Evolutionary conservation across 345 rosid genomes (phyloP), one percentile per base, ranked within the genome.

Genomic region (Salix brachista): DNA sequence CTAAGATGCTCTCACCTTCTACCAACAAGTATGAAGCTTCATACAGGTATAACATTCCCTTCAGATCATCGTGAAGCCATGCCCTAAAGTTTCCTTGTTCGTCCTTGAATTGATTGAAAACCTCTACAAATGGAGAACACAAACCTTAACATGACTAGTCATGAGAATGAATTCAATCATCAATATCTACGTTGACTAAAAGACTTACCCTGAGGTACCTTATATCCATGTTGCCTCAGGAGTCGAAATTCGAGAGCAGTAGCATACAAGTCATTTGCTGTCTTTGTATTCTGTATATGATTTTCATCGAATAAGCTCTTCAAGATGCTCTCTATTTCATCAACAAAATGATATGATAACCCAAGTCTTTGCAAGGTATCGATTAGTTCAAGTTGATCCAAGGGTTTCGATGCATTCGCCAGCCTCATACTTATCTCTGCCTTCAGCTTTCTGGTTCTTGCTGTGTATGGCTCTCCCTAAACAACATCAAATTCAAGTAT

Each of bases 21-120:
- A 73, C 61, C 25, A 65, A 69, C 39, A 79, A 79, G 58, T 70
- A 67, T 21, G 87, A 84, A 56, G 84, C 87, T 76, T 84, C 86
- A 28, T 84, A 87, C 34, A 84, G 37, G 28, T 71, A 66, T 25
- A 87, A 81, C 75, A 81, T 19, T 77, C 82, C 75, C 68, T 73
- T 67, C 28, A 41, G 50, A 65, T 84, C 87, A 48, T 80, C 74
- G 30, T 41, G 36, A 32, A 72, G 56, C 19, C 66, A 16, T 77
- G 78, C 72, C 50, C 54, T 85, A 6, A 78, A 65, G 34, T 71
- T 68, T 9, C 56, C 76, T 0, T 4, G 0, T n/a, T 83, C 73
- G 36, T 80, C 84, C 75, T 65, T 69, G 71, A 78, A 75, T 23
- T 13, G 23, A 25, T 64, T 48, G 41, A 83, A 83, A 34, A 81